These are phyloP conservation scores for Geotrichum candidum DNA, from an alignment of 1,139 yeast genomes.

Conservation along the genomic window DNA sequence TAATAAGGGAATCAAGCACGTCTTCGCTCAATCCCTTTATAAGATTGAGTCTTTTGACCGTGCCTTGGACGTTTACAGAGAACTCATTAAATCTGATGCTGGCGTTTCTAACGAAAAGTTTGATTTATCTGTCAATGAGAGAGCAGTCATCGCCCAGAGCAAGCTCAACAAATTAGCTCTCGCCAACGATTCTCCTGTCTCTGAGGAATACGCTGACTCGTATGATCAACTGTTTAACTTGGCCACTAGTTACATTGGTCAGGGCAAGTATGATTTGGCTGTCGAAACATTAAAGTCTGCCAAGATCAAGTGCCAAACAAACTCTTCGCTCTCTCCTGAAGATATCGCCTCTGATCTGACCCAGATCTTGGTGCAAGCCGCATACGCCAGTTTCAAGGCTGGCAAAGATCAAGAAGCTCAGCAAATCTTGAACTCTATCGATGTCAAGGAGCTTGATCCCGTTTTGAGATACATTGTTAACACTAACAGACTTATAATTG, in stretches of 20 bases:
- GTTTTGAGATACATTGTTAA: slow-evolving; percentile 18
- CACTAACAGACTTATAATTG: slow-evolving; percentile 19
- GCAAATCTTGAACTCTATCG: slow-evolving; percentile 34
- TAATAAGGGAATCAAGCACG: slow-evolving; percentile 56
- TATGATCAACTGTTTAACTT: slow-evolving; percentile 64
- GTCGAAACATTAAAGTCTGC: slow-evolving; percentile 49
- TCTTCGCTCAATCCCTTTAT: slow-evolving; percentile 78
- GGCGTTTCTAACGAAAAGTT: slow-evolving; percentile 34
- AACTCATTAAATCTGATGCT: slow-evolving; percentile 35
- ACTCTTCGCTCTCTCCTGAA: slow-evolving; percentile 40
- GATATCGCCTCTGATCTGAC: slow-evolving; percentile 41
- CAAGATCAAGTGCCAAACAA: slow-evolving; percentile 37
- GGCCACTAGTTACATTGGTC: slow-evolving; percentile 50
- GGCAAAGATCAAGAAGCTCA: slow-evolving; percentile 45
- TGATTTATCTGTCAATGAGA: slow-evolving; percentile 65
- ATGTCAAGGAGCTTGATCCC: slow-evolving; percentile 20
- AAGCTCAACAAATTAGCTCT: slow-evolving; percentile 19
- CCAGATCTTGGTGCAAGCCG: slow-evolving; percentile 64
- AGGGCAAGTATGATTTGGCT: slow-evolving; percentile 42
- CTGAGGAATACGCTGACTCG: slow-evolving; percentile 31
- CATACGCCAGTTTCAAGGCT: slow-evolving; percentile 52
- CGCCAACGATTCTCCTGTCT: slow-evolving; percentile 15
- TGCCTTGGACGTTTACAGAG: slow-evolving; percentile 51
- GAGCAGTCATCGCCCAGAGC: slow-evolving; percentile 60
- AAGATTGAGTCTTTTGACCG: slow-evolving; percentile 52